Evolutionary conservation across 2,329 filamentous ascomycete species (phyloP).

Genomic region (Didymella glomerata): DNA sequence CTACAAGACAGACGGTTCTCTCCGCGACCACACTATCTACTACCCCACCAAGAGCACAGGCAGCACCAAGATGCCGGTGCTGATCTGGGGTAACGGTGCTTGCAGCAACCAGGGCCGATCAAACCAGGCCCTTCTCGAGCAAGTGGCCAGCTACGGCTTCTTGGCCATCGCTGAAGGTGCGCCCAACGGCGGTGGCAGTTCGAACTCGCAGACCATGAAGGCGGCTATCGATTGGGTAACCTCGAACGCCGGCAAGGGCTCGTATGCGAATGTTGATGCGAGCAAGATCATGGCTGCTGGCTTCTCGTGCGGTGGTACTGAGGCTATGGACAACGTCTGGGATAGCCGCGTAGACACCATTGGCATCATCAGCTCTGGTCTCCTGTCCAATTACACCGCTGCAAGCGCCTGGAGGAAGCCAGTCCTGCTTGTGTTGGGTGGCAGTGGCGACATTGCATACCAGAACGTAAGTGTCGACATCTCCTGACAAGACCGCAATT

Average conservation of each 20-base stretch:
- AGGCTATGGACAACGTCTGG: background rate
- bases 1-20: background rate
- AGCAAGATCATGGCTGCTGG: background rate
- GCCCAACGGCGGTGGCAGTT: background rate
- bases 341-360: background rate
- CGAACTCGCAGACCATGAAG: background rate
- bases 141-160: background rate
- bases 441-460: background rate
- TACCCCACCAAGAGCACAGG: background rate
- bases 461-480: background rate
- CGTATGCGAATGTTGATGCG: background rate
- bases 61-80: background rate
- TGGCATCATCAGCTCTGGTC: background rate
- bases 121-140: constrained; percentile 7
- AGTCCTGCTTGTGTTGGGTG: background rate
- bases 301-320: background rate
- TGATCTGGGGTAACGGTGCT: background rate
- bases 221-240: background rate
- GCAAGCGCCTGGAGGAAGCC: background rate
- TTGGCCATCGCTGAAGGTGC: background rate
- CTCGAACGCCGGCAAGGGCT: background rate
- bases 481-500: background rate
- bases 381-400: background rate
- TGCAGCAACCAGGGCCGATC: background rate
- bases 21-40: background rate